Evolutionary conservation across 257 asterid species (phyloP), one percentile per base, ranked within the genome.

Genomic region (Fraxinus anomala): DNA sequence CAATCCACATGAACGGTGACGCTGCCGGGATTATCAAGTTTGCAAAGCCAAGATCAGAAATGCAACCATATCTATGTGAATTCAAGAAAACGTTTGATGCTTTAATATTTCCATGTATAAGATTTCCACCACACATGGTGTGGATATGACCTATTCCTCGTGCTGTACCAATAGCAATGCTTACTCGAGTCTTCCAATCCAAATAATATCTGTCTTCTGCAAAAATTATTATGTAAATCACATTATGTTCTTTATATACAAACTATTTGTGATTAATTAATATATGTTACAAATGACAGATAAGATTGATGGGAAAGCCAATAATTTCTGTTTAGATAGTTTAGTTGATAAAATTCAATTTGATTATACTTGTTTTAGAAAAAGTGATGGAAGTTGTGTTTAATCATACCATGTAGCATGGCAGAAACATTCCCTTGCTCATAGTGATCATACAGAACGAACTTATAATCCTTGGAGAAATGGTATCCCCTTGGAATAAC

Each of bases 61-160:
- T 73, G 65, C 88, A 86, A 0, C 89, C 93, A 12, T 77, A 79
- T 0, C 81, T 85, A 54, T 86, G 79, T 49, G 91, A 79, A 86
- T 89, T 86, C 76, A 89, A 81, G 80, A 91, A 89, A 30, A 91
- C 85, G 85, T 91, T 91, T 0, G 91, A 88, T 72, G 96, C 85
- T 82, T 86, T 91, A 47, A 91, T 79, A 81, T 91, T 89, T 70
- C 96, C 96, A 61, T 89, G 96, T 30, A 89, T 89, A 26, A 91
- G 86, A 75, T 86, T 87, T 67, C 92, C 91, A 2, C 85, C 68
- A 5, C 39, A 72, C 34, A 84, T 84, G 6, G 82, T 36, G 79
- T 91, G 96, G 78, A 91, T 83, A 84, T 88, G 87, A 40, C 88
- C 83, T 14, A 89, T 79, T 9, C 96, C 96, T 77, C 82, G 79